Evolutionary conservation across 2,329 filamentous ascomycete species (phyloP), one percentile per base, ranked within the genome.

Genomic region (Catunica adiposa): DNA sequence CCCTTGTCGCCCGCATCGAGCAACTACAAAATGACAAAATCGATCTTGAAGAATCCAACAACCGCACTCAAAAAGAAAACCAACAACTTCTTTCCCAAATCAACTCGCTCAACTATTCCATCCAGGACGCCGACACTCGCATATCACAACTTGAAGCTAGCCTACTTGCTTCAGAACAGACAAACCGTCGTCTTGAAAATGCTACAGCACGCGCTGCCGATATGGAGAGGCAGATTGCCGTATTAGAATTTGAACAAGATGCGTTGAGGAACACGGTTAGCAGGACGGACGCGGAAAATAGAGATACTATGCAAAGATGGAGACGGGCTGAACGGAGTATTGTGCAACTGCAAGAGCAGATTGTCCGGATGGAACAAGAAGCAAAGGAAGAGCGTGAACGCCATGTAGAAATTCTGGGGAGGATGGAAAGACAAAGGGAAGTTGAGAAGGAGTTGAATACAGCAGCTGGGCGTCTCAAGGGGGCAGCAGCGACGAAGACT

Each of bases 301-400:
- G 82, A 55, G 82, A 84, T 3, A 87, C 90, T 9, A 74, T 90
- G 58, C 80, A 86, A 62, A 77, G 89, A 62, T 97, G 89, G 84
- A 84, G 82, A 69, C 81, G 84, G 63, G 89, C 92, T 0, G 89
- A 97, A 70, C 76, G 81, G 38, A 84, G 82, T 29, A 78, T 97
- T 59, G 74, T 76, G 55, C 79, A 86, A 60, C 75, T 98, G 59
- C 85, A 95, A 64, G 84, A 89, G 59, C 88, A 97, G 68, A 74
- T 97, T 17, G 89, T 95, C 64, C 78, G 79, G 60, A 92, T 98
- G 65, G 90, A 97, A 65, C 78, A 78, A 59, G 90, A 97, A 64
- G 80, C 87, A 1, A 78, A 74, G 46, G 80, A 88, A 63, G 90
- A 97, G 66, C 79, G 80, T 23, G 81, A 92, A 61, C 80, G 85